These are phyloP conservation scores for Albugo candida DNA, from an alignment of 352 stramenopile genomes.

Conservation along the genomic window DNA sequence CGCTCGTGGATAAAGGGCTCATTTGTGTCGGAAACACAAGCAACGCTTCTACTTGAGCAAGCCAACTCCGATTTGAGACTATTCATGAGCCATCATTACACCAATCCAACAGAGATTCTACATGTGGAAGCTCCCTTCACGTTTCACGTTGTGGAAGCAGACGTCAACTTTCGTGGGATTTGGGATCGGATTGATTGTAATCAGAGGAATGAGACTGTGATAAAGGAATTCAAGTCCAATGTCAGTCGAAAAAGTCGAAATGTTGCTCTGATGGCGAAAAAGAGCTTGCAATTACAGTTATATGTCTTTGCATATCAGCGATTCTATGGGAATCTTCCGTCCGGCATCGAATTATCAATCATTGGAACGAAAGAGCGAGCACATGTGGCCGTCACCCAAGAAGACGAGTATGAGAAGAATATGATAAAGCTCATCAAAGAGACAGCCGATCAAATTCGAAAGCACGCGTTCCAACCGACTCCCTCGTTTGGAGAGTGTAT, in stretches of 20 bases:
- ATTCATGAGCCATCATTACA: slow-evolving; percentile 9
- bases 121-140: slow-evolving; percentile 48
- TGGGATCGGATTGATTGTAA: slow-evolving; percentile 55
- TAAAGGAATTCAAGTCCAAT: slow-evolving; percentile 77
- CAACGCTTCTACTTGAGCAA: slow-evolving; percentile 7
- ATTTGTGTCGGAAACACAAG: slow-evolving; percentile 6
- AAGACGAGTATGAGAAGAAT: neutral
- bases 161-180: slow-evolving; percentile 38
- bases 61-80: neutral
- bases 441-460: neutral
- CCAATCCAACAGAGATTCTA: slow-evolving; percentile 16
- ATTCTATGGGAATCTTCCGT: slow-evolving; percentile 28
- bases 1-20: slow-evolving; percentile 1
- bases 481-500: neutral
- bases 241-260: slow-evolving; percentile 28
- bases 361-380: slow-evolving; percentile 12
- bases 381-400: neutral
- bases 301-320: slow-evolving; percentile 60
- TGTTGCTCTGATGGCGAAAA: slow-evolving; percentile 22
- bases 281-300: slow-evolving; percentile 68
- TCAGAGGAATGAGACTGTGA: slow-evolving; percentile 13
- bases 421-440: neutral
- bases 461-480: neutral
- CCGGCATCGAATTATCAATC: slow-evolving; percentile 35
- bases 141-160: slow-evolving; percentile 19